These are phyloP conservation scores for Phialemoniopsis sp. DNA, from an alignment of 2,329 filamentous ascomycete genomes.

Conservation along the genomic window DNA sequence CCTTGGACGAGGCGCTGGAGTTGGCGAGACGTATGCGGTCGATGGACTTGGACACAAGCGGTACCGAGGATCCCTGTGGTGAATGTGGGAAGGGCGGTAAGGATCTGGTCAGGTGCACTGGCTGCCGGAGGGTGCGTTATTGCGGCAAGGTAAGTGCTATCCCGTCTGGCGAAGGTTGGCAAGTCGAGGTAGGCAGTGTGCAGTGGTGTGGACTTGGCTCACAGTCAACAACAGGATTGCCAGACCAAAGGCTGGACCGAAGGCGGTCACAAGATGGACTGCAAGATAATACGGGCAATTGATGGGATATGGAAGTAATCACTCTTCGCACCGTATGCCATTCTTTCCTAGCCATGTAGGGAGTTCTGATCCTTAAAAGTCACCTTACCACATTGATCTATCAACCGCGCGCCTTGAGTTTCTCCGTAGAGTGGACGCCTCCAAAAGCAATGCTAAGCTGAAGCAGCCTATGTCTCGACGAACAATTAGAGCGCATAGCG, in stretches of 20 bases:
- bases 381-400: too few relatives aligned
- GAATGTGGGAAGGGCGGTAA: conserved; percentile 19
- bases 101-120: conserved; percentile 32
- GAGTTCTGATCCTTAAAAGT: too few relatives aligned
- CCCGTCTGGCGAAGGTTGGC: background rate
- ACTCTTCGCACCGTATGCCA: too few relatives aligned
- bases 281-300: conserved; percentile 35
- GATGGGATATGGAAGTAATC: conserved; percentile 23
- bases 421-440: too few relatives aligned
- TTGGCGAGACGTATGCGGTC: conserved; percentile 15
- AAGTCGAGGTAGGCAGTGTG: too few relatives aligned
- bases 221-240: conserved; percentile 35
- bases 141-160: conserved; percentile 36
- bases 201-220: too few relatives aligned
- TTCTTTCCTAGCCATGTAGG: too few relatives aligned
- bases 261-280: conserved; percentile 36
- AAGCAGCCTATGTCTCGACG: too few relatives aligned
- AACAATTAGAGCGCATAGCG: too few relatives aligned
- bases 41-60: conserved; percentile 2
- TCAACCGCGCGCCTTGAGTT: too few relatives aligned
- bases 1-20: conserved; percentile 21
- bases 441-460: too few relatives aligned
- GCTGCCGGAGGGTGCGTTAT: conserved; percentile 37
- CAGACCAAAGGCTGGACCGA: conserved; percentile 37
- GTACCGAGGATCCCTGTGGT: conserved; percentile 15